Evolutionary conservation across 495 filamentous ascomycete species (phyloP).

Genomic region (Hyphodiscus hymeniophilus): DNA sequence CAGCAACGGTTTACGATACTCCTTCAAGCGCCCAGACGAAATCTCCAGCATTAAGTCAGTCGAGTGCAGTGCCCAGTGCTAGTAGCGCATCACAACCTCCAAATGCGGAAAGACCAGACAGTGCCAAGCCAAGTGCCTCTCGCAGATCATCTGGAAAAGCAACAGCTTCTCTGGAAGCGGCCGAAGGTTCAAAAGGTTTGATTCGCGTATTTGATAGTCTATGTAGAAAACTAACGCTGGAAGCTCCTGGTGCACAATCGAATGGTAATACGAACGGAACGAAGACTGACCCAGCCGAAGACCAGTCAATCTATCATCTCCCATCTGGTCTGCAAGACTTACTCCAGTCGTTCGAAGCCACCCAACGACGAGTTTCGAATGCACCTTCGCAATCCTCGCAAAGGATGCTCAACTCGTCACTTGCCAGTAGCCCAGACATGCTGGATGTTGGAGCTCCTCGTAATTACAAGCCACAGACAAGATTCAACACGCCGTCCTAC

Average conservation of each 20-base stretch:
- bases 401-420: slow-evolving; percentile 63
- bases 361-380: slow-evolving; percentile 53
- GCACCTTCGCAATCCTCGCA: slow-evolving; percentile 54
- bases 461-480: slow-evolving; percentile 73
- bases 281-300: slow-evolving; percentile 35
- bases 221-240: slow-evolving; percentile 17
- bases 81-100: slow-evolving; percentile 35
- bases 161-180: slow-evolving; percentile 26
- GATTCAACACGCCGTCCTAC: slow-evolving; percentile 69
- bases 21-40: slow-evolving; percentile 32
- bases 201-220: slow-evolving; percentile 10
- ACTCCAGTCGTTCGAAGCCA: slow-evolving; percentile 80
- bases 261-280: slow-evolving; percentile 48
- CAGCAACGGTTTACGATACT: slow-evolving; percentile 24
- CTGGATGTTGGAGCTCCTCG: slow-evolving; percentile 74
- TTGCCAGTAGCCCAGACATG: slow-evolving; percentile 60
- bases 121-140: slow-evolving; percentile 10
- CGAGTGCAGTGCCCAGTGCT: slow-evolving; percentile 24
- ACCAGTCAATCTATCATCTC: slow-evolving; percentile 91
- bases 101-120: slow-evolving; percentile 36
- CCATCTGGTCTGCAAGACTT: slow-evolving; percentile 84
- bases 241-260: slow-evolving; percentile 17
- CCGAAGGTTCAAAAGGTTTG: slow-evolving; percentile 33
- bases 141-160: slow-evolving; percentile 29
- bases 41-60: slow-evolving; percentile 40